Base-by-base conservation (phyloP, 1,284 basidiomycete genomes). In the Ceratobasidium sp. region DNA sequence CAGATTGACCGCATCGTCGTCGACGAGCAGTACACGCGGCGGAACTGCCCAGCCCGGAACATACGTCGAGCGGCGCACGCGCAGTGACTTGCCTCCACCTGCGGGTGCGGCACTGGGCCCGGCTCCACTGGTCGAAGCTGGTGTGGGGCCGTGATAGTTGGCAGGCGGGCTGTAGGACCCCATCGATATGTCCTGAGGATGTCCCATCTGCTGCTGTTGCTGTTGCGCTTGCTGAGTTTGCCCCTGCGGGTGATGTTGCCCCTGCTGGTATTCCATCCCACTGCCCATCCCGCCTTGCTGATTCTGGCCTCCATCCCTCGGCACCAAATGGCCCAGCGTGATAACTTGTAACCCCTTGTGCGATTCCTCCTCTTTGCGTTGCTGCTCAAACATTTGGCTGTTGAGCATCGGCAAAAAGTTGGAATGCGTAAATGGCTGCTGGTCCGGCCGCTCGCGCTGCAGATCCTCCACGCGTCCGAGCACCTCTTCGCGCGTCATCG, bases 1-100 rank as follows among this genome's bases (percentile, higher is more conserved):
- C 67, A 96, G 83, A 79, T 91, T 95, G 28, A 98, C 94, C 16
- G 91, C 92, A 78, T 98, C 96, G 80, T 98, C 96, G 79, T 98
- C 96, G 18, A 98, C 96, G 3, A 98, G 86, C 67, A 98, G 81
- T 66, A 98, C 95, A 1, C 91, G 83, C 1, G 93, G 94, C 0
- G 92, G 89, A 0, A 94, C 90, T 0, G 91, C 89, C 93, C 93
- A 95, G 5, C 90, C 92, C 0, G 95, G 94, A 0, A 95, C 92
- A 77, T 93, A 92, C 56, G 92, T 91, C 67, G 88, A 87, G 21
- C 90, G 80, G 21, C 91, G 83, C 38, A 92, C 88, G 2, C 90
- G 84, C 48, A 92, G 77, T 3, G 67, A 70, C 46, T 70, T 70
- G 60, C 25, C 60, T 21, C 44, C 73, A 49, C 40, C 56, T 12